Base-by-base conservation (phyloP, 1,284 basidiomycete genomes). In the Ustilago tritici region DNA sequence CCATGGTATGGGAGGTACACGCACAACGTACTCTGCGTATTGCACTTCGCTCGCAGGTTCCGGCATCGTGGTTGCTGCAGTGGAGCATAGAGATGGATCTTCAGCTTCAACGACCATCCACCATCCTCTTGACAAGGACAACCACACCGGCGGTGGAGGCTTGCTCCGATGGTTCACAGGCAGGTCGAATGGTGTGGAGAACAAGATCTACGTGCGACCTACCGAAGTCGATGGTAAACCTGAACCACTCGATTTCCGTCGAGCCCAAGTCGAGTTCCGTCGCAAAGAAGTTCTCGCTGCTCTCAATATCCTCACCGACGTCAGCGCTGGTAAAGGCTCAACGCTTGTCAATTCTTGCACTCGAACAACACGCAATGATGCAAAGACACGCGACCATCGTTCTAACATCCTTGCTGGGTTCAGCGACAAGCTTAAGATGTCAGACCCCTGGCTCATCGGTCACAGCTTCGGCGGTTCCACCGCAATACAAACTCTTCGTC, bases 11-110 rank as follows among this genome's bases (percentile, higher is more conserved):
- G 82, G 79, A 11, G 81, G 82, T 3, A 74, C 77, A 4, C 61
- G 75, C 9, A 76, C 77, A 1, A 76, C 80, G 11, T 84, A 84
- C 64, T 82, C 80, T 3, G 60, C 69, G 0, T 82, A 81, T 61
- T 67, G 65, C 53, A 66, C 75, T 2, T 66, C 70, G 5, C 71
- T 84, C 3, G 82, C 82, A 1, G 64, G 61, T 3, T 74, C 78
- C 2, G 82, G 82, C 31, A 70, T 81, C 34, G 63, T 84, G 17
- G 77, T 84, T 8, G 80, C 78, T 15, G 82, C 82, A 15, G 64
- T 84, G 10, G 82, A 84, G 55, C 82, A 84, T 53, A 59, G 82
- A 11, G 82, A 84, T 61, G 79, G 80, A 1, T 81, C 80, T 8
- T 63, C 65, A 0, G 68, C 82, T 3, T 77, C 63, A 3, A 81